Evolutionary conservation across 2,329 filamentous ascomycete genomes (phyloP), one percentile per base, ranked within the genome.

Genomic region (Zalaria sp.): DNA sequence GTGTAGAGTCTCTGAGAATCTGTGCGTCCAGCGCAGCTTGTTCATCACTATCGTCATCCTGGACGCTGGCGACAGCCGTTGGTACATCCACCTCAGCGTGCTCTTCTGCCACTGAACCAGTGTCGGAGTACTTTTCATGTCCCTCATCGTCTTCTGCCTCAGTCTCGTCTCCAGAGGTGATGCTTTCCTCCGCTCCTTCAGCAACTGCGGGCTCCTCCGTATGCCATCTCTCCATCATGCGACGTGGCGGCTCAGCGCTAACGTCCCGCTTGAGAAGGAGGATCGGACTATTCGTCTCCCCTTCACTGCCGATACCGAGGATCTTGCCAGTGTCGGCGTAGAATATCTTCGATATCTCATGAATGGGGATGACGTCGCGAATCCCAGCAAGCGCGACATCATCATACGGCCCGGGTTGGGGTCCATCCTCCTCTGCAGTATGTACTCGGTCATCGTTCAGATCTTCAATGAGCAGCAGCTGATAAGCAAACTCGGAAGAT

Each of bases 281-380:
- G 1, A 89, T 76, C 0, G 84, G 82, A 44, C 78, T 84, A 53
- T 81, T 85, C 3, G 73, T 72, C 49, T 81, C 79, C 9, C 72
- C 75, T 25, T 81, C 75, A 2, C 64, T 70, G 9, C 79, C 79
- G 42, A 95, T 87, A 46, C 93, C 93, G 26, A 95, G 68, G 6
- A 95, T 84, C 51, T 84, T 84, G 11, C 87, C 87, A 0, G 85
- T 93, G 50, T 93, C 84, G 1, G 87, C 86, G 54, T 94, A 95
- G 61, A 94, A 93, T 28, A 94, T 85, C 55, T 93, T 94, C 4
- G 86, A 83, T 4, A 94, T 73, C 53, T 84, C 74, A 53, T 84
- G 78, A 18, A 84, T 73, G 1, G 81, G 81, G 10, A 85, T 62
- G 32, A 75, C 66, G 49, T 83, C 77, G 37, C 80, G 67, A 27